phyloP scores from a whole-genome alignment of 352 stramenopile genomes.

The Globisporangium cederbergense region DNA sequence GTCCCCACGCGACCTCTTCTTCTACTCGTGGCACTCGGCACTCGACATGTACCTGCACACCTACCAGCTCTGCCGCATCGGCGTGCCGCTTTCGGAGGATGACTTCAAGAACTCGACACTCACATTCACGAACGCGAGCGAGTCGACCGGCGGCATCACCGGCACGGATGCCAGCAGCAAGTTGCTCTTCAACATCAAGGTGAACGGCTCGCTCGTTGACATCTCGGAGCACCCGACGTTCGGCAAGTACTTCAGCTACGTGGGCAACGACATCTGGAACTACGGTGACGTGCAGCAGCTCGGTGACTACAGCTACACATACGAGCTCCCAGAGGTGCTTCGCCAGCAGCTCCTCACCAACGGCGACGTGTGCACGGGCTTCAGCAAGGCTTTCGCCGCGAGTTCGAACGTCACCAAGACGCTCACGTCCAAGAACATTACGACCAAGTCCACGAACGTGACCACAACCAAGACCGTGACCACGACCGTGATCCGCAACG shows the following conservation, averaged over 20 bases:
- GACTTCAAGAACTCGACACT: slow-evolving; percentile 43
- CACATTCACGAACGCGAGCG: slow-evolving; percentile 36
- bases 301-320: slow-evolving; percentile 73
- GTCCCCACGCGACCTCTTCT: slow-evolving; percentile 52
- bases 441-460: slow-evolving; percentile 42
- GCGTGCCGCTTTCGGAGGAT: slow-evolving; percentile 37
- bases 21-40: slow-evolving; percentile 65
- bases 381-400: slow-evolving; percentile 40
- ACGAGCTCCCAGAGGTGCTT: slow-evolving; percentile 56
- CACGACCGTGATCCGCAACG: slow-evolving; percentile 45
- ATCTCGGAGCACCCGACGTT: slow-evolving; percentile 54
- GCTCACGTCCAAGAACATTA: slow-evolving; percentile 30
- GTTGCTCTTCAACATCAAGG: slow-evolving; percentile 37
- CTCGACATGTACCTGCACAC: slow-evolving; percentile 70
- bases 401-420: slow-evolving; percentile 34
- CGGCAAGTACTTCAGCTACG: slow-evolving; percentile 58
- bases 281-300: slow-evolving; percentile 60
- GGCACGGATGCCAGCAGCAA: slow-evolving; percentile 32
- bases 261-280: slow-evolving; percentile 55
- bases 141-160: slow-evolving; percentile 42
- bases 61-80: slow-evolving; percentile 66
- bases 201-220: slow-evolving; percentile 46
- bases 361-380: slow-evolving; percentile 57
- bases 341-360: slow-evolving; percentile 64
- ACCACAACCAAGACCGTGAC: slow-evolving; percentile 42